phyloP scores from a whole-genome alignment of 2,329 filamentous ascomycete genomes.

The Trichoderma harzianum region DNA sequence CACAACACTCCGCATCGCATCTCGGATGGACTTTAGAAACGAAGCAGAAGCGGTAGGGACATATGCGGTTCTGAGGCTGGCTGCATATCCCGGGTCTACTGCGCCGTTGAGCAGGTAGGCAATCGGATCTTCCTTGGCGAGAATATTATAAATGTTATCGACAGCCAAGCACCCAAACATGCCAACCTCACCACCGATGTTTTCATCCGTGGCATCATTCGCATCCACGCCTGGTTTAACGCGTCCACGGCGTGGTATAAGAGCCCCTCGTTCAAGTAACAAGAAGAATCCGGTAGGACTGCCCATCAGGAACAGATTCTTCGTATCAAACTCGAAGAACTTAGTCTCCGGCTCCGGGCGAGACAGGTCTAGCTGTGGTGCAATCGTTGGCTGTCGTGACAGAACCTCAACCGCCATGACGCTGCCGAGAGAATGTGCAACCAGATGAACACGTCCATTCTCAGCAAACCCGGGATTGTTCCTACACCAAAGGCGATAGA shows the following conservation, averaged over 20 bases:
- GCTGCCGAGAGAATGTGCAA: slow-evolving; percentile 90
- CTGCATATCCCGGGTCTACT: slow-evolving; percentile 76
- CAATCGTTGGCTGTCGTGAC: slow-evolving; percentile 76
- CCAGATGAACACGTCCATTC: slow-evolving; percentile 80
- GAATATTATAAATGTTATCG: slow-evolving; percentile 94
- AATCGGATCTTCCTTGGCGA: slow-evolving; percentile 70
- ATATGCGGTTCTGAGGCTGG: slow-evolving; percentile 70
- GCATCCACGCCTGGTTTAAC: slow-evolving; percentile 71
- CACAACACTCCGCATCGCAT: slow-evolving; percentile 58
- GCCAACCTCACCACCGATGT: slow-evolving; percentile 73
- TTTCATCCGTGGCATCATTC: slow-evolving; percentile 52
- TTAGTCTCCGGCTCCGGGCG: slow-evolving; percentile 44
- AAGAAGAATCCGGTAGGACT: slow-evolving; percentile 93
- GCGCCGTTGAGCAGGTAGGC: slow-evolving; percentile 90
- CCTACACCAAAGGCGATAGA: slow-evolving; percentile 91
- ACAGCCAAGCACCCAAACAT: slow-evolving; percentile 87
- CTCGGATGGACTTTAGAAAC: slow-evolving; percentile 62
- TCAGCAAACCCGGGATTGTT: slow-evolving; percentile 87
- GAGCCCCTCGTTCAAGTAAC: slow-evolving; percentile 67
- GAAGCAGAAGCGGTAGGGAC: slow-evolving; percentile 71
- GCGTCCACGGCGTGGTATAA: slow-evolving; percentile 73
- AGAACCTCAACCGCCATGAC: slow-evolving; percentile 93
- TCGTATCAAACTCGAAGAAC: slow-evolving; percentile 88
- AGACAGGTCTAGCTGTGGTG: slow-evolving; percentile 50
- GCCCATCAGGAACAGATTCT: slow-evolving; percentile 82